Conservation (phyloP, 805 yeast genomes). For the Maudiozyma serrabonitensis region DNA sequence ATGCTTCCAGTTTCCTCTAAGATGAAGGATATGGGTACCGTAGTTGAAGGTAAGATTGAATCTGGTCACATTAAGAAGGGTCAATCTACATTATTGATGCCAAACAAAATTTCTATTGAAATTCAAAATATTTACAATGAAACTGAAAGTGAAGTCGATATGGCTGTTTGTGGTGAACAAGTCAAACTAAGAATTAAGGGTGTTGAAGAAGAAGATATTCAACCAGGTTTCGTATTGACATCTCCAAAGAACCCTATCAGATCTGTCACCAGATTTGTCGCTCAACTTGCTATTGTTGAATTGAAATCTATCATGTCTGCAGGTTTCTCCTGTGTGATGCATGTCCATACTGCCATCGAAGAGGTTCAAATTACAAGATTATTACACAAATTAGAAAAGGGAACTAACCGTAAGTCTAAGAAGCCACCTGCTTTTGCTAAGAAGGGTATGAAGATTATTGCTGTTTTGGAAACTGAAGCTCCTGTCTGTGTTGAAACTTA, state of each 20-base stretch:
- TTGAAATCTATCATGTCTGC: slow-evolving; percentile 87
- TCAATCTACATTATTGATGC: slow-evolving; percentile 74
- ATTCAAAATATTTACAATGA: slow-evolving; percentile 84
- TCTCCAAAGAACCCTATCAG: slow-evolving; percentile 82
- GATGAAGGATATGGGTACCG: slow-evolving; percentile 94
- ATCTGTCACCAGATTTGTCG: slow-evolving; percentile 84
- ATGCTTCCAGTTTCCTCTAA: slow-evolving; percentile 94
- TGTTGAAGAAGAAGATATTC: slow-evolving; percentile 93
- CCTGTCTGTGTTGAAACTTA: slow-evolving; percentile 93
- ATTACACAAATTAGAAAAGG: slow-evolving; percentile 90
- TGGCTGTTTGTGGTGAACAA: slow-evolving; percentile 94
- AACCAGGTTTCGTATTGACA: slow-evolving; percentile 84
- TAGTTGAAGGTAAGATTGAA: slow-evolving; percentile 97
- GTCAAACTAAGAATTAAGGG: slow-evolving; percentile 89
- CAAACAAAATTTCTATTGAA: slow-evolving; percentile 76
- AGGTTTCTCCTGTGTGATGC: slow-evolving; percentile 98
- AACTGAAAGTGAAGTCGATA: slow-evolving; percentile 86
- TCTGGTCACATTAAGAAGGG: slow-evolving; percentile 87
- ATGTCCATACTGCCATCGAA: slow-evolving; percentile 95
- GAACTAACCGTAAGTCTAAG: slow-evolving; percentile 92
- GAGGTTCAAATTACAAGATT: slow-evolving; percentile 77
- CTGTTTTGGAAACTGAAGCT: slow-evolving; percentile 72
- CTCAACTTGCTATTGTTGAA: slow-evolving; percentile 95
- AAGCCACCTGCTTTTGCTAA: slow-evolving; percentile 97
- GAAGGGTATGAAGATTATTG: slow-evolving; percentile 97